A percentile compares a stretch with the other conserved stretches of the same genome.
Evolutionary conservation across 176 grass and related monocot species (phyloP).

Genomic region (Dendrocalamus sinicus): DNA sequence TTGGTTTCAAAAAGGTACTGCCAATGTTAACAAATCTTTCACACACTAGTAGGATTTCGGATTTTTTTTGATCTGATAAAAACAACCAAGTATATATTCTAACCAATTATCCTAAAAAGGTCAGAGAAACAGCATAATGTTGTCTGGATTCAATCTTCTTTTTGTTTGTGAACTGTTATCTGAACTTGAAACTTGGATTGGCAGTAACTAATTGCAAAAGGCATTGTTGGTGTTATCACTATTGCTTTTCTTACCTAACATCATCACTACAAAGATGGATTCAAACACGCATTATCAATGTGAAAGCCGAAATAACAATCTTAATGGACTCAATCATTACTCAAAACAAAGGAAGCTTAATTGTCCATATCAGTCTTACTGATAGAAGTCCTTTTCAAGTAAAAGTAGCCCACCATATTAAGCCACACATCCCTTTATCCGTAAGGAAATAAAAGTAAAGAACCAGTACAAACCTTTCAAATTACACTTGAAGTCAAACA

Average conservation of each 20-base stretch:
- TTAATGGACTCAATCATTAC: conserved; percentile 44
- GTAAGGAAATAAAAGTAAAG: conserved; percentile 5
- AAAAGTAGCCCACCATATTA: conserved; percentile 31
- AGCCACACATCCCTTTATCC: conserved; percentile 20
- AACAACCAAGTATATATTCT: background rate
- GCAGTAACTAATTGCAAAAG: conserved; percentile 20
- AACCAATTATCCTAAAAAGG: background rate
- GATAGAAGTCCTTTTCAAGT: conserved; percentile 43
- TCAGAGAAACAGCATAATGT: background rate
- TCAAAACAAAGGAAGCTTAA: conserved; percentile 31
- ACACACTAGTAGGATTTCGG: background rate
- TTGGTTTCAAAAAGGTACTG: background rate
- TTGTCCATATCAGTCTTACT: conserved; percentile 42
- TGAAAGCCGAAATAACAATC: conserved; percentile 30
- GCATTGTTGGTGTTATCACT: conserved; percentile 37
- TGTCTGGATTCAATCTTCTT: conserved; percentile 1
- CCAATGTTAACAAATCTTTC: background rate
- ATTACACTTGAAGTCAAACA: background rate
- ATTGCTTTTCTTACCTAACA: conserved; percentile 50
- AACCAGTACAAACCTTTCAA: background rate
- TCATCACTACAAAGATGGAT: conserved; percentile 36
- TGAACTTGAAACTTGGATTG: conserved; percentile 4
- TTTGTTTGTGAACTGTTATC: background rate
- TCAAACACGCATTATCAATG: conserved; percentile 31
- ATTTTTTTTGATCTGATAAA: background rate